Evolutionary conservation across 2,329 filamentous ascomycete genomes (phyloP).

Genomic region (Coniella vitis): DNA sequence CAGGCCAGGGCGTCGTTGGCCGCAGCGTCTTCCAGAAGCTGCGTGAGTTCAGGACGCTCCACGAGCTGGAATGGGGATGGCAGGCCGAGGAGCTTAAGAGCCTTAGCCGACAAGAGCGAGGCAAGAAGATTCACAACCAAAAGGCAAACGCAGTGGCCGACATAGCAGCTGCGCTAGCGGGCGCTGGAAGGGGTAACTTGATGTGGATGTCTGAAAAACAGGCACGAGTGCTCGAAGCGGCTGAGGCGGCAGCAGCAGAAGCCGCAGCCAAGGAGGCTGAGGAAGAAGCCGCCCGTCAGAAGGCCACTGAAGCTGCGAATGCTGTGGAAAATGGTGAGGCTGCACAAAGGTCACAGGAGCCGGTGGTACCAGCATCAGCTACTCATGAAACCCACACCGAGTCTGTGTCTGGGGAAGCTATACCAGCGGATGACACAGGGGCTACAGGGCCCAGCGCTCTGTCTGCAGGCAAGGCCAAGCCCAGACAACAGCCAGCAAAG

Average conservation of each 20-base stretch:
- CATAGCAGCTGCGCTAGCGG: constrained; percentile 51
- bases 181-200: constrained; percentile 44
- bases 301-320: neutral
- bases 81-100: constrained; percentile 35
- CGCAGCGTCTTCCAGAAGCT: constrained; percentile 56
- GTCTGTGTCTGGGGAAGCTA: neutral
- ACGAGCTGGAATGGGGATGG: constrained; percentile 54
- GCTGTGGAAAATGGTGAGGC: neutral
- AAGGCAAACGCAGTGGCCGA: constrained; percentile 57
- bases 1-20: constrained; percentile 45
- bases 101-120: constrained; percentile 38
- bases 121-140: constrained; percentile 50
- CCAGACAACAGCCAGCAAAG: constrained; percentile 7
- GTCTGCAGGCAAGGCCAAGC: neutral
- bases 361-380: neutral
- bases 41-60: constrained; percentile 55
- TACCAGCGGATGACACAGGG: neutral
- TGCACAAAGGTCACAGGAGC: neutral
- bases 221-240: neutral
- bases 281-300: neutral
- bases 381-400: neutral
- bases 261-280: constrained; percentile 4
- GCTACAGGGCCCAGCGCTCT: neutral
- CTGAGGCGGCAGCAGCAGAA: neutral
- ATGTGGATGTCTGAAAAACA: constrained; percentile 25